A percentile compares a stretch with the other conserved stretches of the same genome.
Conservation (phyloP, 257 asterid genomes). For the Linderniella brevidens region DNA sequence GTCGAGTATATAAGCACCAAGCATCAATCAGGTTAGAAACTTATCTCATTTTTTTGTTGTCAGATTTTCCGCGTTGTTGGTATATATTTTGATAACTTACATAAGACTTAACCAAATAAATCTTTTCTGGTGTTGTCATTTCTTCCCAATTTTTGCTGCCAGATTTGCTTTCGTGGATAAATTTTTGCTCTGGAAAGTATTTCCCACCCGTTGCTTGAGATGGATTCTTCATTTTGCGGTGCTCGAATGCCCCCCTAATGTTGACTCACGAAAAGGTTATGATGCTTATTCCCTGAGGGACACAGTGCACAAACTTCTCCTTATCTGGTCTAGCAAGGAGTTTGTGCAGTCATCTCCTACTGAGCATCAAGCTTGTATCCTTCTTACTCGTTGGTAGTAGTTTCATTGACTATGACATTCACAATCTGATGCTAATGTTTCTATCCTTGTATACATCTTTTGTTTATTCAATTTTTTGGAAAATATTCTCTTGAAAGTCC, state of each 20-base stretch:
- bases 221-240: conserved; percentile 94
- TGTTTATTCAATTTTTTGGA: not conserved
- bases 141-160: conserved; percentile 14
- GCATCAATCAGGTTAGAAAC: conserved; percentile 36
- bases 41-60: conserved; percentile 5
- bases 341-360: conserved; percentile 76
- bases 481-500: conserved; percentile 15
- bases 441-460: not conserved
- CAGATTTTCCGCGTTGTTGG: not conserved
- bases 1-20: conserved; percentile 29
- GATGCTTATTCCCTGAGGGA: conserved; percentile 35
- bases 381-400: conserved; percentile 4
- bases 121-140: not conserved
- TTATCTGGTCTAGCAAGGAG: conserved; percentile 71
- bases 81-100: no score
- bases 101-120: no score
- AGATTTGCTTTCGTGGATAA: conserved; percentile 78
- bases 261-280: conserved; percentile 20
- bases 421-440: not conserved
- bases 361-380: conserved; percentile 97
- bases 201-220: conserved; percentile 71
- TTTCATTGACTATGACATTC: not conserved
- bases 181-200: conserved; percentile 84
- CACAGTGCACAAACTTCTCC: conserved; percentile 57
- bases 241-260: conserved; percentile 54